Base-by-base conservation (phyloP, 306 rosid genomes). In the Acacia confusa region DNA sequence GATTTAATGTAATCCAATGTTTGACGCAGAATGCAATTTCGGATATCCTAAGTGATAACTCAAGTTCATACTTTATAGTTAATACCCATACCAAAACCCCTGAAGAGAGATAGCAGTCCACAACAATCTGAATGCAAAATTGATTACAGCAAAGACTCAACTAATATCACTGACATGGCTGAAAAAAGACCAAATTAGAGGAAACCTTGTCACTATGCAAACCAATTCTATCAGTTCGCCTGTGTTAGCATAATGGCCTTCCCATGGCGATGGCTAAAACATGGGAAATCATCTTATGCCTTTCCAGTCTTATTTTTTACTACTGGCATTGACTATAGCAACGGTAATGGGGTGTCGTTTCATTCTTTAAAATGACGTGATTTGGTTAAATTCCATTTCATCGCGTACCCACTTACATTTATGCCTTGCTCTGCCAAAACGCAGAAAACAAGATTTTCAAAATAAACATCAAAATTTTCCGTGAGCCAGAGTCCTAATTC, bases 381-480 rank as follows among this genome's bases (percentile, higher is more conserved):
- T 71, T 58, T 15, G 6, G 75, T 58, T 15, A 71, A 44, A 71
- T 45, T 71, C 57, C 40, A 45, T 14, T 44, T 43, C 75, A 70
- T 22, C 64, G 15, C 3, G 9, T 8, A 17, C 34, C 27, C 61
- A 47, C 41, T 47, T 2, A 48, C 41, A 47, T 47, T 55, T 9
- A 47, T 72, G 43, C 41, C 32, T 28, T 47, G 41, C 43, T 27
- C 76, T 9, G 78, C 68, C 82, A 50, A 74, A 81, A 38, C 52
- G 70, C 74, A 75, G 81, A 75, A 83, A 53, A 79, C 44, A 71
- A 32, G 75, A 61, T 58, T 38, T 24, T 75, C 55, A 52, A 72
- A 72, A 70, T n/a, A 55, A 82, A 86, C n/a, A 36, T 81, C 83
- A 81, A 86, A 83, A 86, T 41, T 84, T 78, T 77, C 32, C 27